Percentiles rank a stretch among this genome's conserved stretches.
phyloP scores from a whole-genome alignment of 139 green algal genomes.

The Picochlorum sp. region DNA sequence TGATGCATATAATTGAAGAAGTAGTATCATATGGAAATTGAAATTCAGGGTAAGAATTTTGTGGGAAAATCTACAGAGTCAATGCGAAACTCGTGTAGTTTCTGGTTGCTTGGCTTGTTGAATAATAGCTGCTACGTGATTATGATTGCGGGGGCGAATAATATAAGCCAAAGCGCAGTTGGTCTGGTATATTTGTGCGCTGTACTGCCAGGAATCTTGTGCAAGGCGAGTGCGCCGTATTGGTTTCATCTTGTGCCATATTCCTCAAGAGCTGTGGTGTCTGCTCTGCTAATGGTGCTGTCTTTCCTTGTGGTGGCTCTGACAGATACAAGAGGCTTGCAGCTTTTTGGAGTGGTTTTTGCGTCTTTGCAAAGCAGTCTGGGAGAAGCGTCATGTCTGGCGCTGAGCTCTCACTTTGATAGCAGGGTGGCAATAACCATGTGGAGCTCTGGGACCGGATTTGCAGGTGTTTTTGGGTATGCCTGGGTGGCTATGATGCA shows the following conservation, averaged over 20 bases:
- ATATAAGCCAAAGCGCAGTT: conserved; percentile 36
- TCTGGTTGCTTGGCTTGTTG: conserved; percentile 35
- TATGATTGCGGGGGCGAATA: conserved; percentile 49
- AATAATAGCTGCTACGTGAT: conserved; percentile 56
- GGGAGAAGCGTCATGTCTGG: conserved; percentile 44
- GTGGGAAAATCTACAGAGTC: too few relatives aligned
- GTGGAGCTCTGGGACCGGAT: conserved; percentile 37
- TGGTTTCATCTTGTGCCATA: conserved; percentile 46
- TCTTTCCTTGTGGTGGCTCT: conserved; percentile 34
- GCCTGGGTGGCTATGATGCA: conserved; percentile 37
- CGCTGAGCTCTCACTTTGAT: conserved; percentile 29
- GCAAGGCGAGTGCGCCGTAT: conserved; percentile 34
- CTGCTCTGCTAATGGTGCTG: conserved; percentile 29
- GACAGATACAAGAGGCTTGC: conserved; percentile 1
- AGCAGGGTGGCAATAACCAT: background rate
- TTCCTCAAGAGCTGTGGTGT: conserved; percentile 9
- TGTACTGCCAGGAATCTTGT: conserved; percentile 32
- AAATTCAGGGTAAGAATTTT: too few relatives aligned
- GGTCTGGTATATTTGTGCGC: conserved; percentile 50
- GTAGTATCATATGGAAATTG: too few relatives aligned
- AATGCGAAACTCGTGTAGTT: too few relatives aligned
- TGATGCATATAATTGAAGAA: too few relatives aligned
- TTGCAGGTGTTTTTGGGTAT: conserved; percentile 49
- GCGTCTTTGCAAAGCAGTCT: conserved; percentile 40
- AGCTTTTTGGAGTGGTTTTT: conserved; percentile 44